A percentile compares a stretch with the other conserved stretches of the same genome.
Evolutionary conservation across 1,139 yeast genomes (phyloP).

Genomic region (Pichia sp.): DNA sequence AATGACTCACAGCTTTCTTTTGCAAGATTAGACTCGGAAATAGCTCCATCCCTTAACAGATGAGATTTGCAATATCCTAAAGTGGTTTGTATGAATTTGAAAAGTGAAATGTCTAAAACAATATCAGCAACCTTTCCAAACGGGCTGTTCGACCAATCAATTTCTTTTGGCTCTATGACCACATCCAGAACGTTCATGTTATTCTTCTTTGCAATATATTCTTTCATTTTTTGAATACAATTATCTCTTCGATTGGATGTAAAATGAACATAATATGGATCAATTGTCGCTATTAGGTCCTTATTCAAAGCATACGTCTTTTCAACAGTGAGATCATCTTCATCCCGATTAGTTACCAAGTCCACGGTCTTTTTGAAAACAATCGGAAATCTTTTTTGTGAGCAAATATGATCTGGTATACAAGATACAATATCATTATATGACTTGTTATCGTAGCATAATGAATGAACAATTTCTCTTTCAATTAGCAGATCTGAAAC

Average conservation of each 20-base stretch:
- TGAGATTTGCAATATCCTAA: slow-evolving; percentile 27
- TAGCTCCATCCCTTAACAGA: not conserved
- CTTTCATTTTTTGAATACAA: slow-evolving; percentile 44
- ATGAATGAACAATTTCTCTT: slow-evolving; percentile 68
- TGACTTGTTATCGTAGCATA: slow-evolving; percentile 66
- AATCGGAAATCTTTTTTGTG: slow-evolving; percentile 68
- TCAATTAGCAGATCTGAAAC: slow-evolving; percentile 45
- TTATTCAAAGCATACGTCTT: slow-evolving; percentile 30
- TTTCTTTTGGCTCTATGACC: slow-evolving; percentile 41
- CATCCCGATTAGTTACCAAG: slow-evolving; percentile 22
- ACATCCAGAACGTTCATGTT: slow-evolving; percentile 33
- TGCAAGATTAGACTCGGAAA: not conserved
- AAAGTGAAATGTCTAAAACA: slow-evolving; percentile 43
- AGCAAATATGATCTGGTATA: slow-evolving; percentile 68
- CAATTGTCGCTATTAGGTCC: slow-evolving; percentile 21
- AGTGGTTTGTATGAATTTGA: slow-evolving; percentile 42
- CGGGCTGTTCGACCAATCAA: slow-evolving; percentile 27
- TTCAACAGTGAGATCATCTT: slow-evolving; percentile 24
- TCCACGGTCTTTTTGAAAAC: slow-evolving; percentile 32
- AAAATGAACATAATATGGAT: slow-evolving; percentile 63
- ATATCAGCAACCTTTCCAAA: slow-evolving; percentile 37
- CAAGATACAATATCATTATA: slow-evolving; percentile 62
- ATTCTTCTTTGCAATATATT: slow-evolving; percentile 30
- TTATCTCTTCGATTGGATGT: slow-evolving; percentile 74
- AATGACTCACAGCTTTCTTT: slow-evolving; percentile 37